Percentiles rank a stretch among this genome's conserved stretches.
phyloP scores from a whole-genome alignment of 75 land plant species.

The Chamaecyparis obtusa region DNA sequence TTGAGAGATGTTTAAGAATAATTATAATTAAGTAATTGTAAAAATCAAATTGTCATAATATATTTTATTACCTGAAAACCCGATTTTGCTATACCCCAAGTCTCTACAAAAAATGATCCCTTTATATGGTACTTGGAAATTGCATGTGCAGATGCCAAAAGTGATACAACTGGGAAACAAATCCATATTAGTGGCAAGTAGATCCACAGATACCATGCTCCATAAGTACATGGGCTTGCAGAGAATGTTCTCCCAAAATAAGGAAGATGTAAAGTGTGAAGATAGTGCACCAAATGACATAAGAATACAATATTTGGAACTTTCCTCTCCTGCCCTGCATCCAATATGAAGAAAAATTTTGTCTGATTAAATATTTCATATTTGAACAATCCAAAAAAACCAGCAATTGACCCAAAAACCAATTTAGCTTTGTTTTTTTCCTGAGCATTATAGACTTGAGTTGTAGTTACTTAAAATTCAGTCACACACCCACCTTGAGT shows the following conservation, averaged over 20 bases:
- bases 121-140: slow-evolving; percentile 19
- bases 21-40: too few relatives aligned
- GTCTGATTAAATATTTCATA: neutral
- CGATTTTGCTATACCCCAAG: slow-evolving; percentile 43
- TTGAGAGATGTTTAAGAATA: too few relatives aligned
- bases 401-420: too few relatives aligned
- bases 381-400: too few relatives aligned
- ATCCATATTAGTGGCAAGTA: slow-evolving; percentile 18
- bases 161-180: slow-evolving; percentile 10
- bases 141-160: neutral
- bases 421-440: too few relatives aligned
- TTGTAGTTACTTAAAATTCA: neutral
- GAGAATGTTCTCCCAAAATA: slow-evolving; percentile 24
- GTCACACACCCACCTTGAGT: slow-evolving; percentile 1
- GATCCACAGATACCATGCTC: slow-evolving; percentile 26
- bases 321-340: slow-evolving; percentile 18
- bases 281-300: slow-evolving; percentile 32
- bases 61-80: slow-evolving; percentile 32
- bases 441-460: too few relatives aligned
- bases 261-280: slow-evolving; percentile 22
- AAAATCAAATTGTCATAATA: too few relatives aligned
- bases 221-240: slow-evolving; percentile 20
- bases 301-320: slow-evolving; percentile 35
- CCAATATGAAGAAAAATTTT: neutral
- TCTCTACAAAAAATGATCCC: slow-evolving; percentile 13